A percentile compares a stretch with the other conserved stretches of the same genome.
These are phyloP conservation scores for Myxozyma lipomycoides DNA, from an alignment of 805 yeast species.

Conservation along the genomic window DNA sequence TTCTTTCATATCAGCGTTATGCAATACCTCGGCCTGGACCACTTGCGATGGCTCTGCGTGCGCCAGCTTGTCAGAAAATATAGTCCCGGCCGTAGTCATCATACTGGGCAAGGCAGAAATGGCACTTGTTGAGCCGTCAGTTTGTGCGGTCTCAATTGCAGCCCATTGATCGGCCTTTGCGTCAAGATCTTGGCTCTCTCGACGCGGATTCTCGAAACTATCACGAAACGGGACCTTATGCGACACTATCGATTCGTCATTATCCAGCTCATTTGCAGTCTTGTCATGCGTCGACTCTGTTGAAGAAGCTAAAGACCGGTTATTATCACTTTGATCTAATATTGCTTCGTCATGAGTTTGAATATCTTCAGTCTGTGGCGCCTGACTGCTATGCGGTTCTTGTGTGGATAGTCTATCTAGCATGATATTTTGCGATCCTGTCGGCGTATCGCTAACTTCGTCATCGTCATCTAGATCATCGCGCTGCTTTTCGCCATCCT, in stretches of 20 bases:
- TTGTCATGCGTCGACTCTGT: background rate
- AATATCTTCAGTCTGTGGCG: too few relatives aligned
- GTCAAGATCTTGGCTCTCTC: background rate
- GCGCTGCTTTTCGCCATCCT: conserved; percentile 10
- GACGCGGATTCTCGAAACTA: conserved; percentile 3
- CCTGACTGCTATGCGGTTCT: background rate
- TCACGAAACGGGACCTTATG: conserved; percentile 9
- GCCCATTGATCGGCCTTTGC: too few relatives aligned
- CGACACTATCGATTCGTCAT: conserved; percentile 3
- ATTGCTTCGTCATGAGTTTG: too few relatives aligned
- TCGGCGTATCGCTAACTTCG: background rate
- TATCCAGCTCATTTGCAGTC: conserved; percentile 1
- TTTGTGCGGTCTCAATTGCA: too few relatives aligned
- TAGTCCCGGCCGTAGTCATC: too few relatives aligned
- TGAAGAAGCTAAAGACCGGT: background rate
- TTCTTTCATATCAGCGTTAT: background rate
- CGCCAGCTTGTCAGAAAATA: too few relatives aligned
- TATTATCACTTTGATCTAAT: too few relatives aligned
- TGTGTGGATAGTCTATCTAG: too few relatives aligned
- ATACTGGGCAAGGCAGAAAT: too few relatives aligned
- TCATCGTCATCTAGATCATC: conserved; percentile 7
- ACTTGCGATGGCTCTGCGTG: too few relatives aligned
- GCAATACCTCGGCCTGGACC: background rate
- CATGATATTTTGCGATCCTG: conserved; percentile 5
- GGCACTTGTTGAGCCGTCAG: too few relatives aligned